Conservation (phyloP, 345 rosid genomes). For the Camelina hispida region DNA sequence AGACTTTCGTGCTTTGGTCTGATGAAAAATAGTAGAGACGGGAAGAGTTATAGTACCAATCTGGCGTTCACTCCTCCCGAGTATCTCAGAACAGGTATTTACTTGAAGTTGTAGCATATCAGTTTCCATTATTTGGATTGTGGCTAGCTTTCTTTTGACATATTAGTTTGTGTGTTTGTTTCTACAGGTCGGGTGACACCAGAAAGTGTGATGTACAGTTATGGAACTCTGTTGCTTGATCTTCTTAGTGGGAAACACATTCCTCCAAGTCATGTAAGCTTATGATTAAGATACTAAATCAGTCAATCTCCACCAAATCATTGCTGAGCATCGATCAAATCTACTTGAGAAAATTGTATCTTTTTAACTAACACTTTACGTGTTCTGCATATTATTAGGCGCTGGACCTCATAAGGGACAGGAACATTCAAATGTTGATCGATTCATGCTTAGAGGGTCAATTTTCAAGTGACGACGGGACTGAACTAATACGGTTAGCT, state of each 20-base stretch:
- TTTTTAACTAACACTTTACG: not conserved
- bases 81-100: conserved; percentile 84
- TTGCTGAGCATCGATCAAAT: not conserved
- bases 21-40: conserved; percentile 97
- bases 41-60: conserved; percentile 95
- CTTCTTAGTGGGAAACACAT: conserved; percentile 98
- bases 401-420: conserved; percentile 88
- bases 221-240: conserved; percentile 93
- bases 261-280: conserved; percentile 92
- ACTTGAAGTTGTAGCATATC: conserved; percentile 5
- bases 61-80: conserved; percentile 97
- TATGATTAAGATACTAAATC: conserved; percentile 6
- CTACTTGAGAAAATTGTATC: not conserved
- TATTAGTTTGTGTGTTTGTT: conserved; percentile 15
- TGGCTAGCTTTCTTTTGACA: not conserved
- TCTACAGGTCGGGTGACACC: conserved; percentile 82
- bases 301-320: not conserved
- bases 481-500: conserved; percentile 89
- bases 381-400: conserved; percentile 58
- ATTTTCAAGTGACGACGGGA: conserved; percentile 78
- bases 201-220: conserved; percentile 97
- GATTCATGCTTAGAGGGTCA: conserved; percentile 98
- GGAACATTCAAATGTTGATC: conserved; percentile 81
- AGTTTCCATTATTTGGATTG: not conserved
- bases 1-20: conserved; percentile 91